Conservation (phyloP, 2,329 filamentous ascomycete genomes). For the Dactylellina sp. region DNA sequence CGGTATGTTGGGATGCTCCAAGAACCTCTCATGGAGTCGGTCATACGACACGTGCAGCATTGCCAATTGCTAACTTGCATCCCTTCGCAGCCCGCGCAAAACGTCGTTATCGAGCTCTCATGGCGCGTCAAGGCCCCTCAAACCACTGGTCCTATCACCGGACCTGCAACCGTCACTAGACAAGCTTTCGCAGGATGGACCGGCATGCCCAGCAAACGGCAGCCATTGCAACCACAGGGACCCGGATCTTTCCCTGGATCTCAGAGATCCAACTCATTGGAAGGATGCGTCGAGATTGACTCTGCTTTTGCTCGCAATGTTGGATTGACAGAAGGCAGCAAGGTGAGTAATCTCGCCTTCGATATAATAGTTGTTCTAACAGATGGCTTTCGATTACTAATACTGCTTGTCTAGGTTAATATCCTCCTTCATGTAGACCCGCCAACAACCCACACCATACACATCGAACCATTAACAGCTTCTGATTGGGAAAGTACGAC, state of each 20-base stretch:
- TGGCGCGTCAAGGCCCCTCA: conserved; percentile 72
- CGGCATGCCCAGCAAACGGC: conserved; percentile 93
- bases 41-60: conserved; percentile 20
- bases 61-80: conserved; percentile 24
- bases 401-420: conserved; percentile 66
- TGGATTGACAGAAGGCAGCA: conserved; percentile 60
- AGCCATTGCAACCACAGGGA: conserved; percentile 67
- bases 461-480: conserved; percentile 93
- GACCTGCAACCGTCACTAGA: conserved; percentile 67
- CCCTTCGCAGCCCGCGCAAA: conserved; percentile 79
- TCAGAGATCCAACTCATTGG: conserved; percentile 52
- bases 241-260: conserved; percentile 55
- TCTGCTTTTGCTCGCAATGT: conserved; percentile 60
- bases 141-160: conserved; percentile 63
- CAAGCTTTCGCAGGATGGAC: conserved; percentile 91
- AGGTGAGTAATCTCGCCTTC: conserved; percentile 53
- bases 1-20: conserved; percentile 71
- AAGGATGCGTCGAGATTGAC: conserved; percentile 61
- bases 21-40: conserved; percentile 1
- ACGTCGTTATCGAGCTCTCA: conserved; percentile 92
- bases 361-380: not conserved
- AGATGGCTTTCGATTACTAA: conserved; percentile 29
- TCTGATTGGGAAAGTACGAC: conserved; percentile 90
- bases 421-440: conserved; percentile 85
- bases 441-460: conserved; percentile 89